These are phyloP conservation scores for Neocucurbitaria cava DNA, from an alignment of 2,329 filamentous ascomycete genomes.

Conservation along the genomic window DNA sequence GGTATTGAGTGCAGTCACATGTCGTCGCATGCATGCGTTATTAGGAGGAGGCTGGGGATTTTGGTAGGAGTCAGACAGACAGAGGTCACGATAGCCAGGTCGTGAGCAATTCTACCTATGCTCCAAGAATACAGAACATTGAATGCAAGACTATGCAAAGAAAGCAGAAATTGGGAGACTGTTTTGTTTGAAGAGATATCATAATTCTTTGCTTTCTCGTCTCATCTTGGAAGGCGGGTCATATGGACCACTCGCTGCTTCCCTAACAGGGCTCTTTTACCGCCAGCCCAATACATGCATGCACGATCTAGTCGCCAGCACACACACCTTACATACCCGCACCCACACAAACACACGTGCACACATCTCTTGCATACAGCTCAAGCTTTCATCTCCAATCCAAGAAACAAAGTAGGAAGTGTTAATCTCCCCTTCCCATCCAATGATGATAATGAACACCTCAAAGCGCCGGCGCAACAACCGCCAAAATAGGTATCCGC, in stretches of 20 bases:
- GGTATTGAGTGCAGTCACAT: not conserved
- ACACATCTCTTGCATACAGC: constrained; percentile 1
- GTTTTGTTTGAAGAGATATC: not conserved
- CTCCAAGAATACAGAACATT: too few species aligned
- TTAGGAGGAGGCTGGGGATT: not conserved
- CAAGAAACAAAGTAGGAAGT: constrained; percentile 5
- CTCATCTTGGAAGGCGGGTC: not conserved
- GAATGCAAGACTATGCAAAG: too few species aligned
- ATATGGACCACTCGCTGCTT: constrained; percentile 1
- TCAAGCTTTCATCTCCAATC: constrained; percentile 1
- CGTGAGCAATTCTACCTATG: not conserved
- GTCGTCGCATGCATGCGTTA: not conserved
- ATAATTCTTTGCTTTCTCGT: not conserved
- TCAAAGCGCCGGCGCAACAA: constrained; percentile 34
- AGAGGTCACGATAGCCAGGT: not conserved
- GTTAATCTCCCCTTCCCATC: constrained; percentile 15
- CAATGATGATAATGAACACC: constrained; percentile 20
- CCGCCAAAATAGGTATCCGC: constrained; percentile 36
- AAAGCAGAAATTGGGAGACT: not conserved
- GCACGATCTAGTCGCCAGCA: constrained; percentile 3
- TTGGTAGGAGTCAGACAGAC: not conserved
- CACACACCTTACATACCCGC: not conserved
- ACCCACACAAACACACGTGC: not conserved
- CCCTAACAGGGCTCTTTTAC: constrained; percentile 2
- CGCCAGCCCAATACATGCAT: constrained; percentile 2